These are phyloP conservation scores for Acacia concinna DNA, from an alignment of 331 rosid species.

Conservation along the genomic window DNA sequence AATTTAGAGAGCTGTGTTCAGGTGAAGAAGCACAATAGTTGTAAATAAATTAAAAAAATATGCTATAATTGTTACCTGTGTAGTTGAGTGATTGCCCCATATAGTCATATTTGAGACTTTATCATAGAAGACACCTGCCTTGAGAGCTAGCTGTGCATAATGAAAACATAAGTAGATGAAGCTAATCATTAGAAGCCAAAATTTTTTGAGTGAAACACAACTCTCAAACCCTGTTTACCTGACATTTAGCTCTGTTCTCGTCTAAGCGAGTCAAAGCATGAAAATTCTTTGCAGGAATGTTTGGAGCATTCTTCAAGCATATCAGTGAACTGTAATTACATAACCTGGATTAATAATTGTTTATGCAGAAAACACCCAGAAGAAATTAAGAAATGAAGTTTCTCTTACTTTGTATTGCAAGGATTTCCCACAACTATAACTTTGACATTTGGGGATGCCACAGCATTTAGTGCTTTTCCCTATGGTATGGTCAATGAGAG, in stretches of 20 bases:
- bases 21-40: not conserved
- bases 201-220: not conserved
- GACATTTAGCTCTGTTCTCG: constrained; percentile 97
- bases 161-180: not conserved
- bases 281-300: constrained; percentile 84
- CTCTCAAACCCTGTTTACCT: constrained; percentile 46
- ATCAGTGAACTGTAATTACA: constrained; percentile 68
- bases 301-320: constrained; percentile 96
- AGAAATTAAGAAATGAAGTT: not conserved
- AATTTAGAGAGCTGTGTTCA: constrained; percentile 18
- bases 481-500: constrained; percentile 8
- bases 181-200: not conserved
- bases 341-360: constrained; percentile 25
- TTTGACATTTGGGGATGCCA: constrained; percentile 83
- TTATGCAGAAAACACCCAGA: constrained; percentile 19
- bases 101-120: constrained; percentile 89
- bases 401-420: constrained; percentile 86
- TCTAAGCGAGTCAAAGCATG: constrained; percentile 96
- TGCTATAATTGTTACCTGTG: constrained; percentile 62
- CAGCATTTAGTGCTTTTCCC: constrained; percentile 91
- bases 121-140: constrained; percentile 98
- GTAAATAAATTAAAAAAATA: not conserved
- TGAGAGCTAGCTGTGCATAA: constrained; percentile 77
- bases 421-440: constrained; percentile 97
- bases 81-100: constrained; percentile 99